Evolutionary conservation across 495 filamentous ascomycete species (phyloP).

Genomic region (Penicillium samsonianum): DNA sequence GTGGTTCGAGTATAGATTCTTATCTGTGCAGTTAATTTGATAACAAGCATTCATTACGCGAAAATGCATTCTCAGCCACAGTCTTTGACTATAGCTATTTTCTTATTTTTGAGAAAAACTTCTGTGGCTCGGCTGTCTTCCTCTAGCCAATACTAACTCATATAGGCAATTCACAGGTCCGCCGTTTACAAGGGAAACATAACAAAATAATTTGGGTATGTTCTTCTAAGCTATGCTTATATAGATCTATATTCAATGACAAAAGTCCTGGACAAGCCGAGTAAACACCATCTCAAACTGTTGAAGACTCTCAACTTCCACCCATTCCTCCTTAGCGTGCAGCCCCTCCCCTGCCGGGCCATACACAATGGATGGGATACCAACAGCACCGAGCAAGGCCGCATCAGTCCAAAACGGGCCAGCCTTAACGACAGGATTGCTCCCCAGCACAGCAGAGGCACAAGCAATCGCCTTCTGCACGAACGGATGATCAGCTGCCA

Average conservation of each 20-base stretch:
- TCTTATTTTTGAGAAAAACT: too few species aligned
- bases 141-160: too few species aligned
- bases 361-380: slow-evolving; percentile 45
- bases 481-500: slow-evolving; percentile 37
- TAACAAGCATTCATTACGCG: too few species aligned
- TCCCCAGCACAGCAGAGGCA: slow-evolving; percentile 21
- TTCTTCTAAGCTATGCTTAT: background rate
- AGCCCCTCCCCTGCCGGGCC: slow-evolving; percentile 44
- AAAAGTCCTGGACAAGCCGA: slow-evolving; percentile 32
- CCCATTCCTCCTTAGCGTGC: slow-evolving; percentile 50
- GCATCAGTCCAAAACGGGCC: slow-evolving; percentile 48
- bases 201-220: background rate
- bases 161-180: too few species aligned
- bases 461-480: slow-evolving; percentile 27
- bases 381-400: slow-evolving; percentile 39
- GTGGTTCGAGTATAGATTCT: too few species aligned
- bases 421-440: slow-evolving; percentile 20
- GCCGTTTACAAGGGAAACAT: background rate
- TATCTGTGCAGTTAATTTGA: too few species aligned
- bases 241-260: slow-evolving; percentile 20
- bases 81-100: too few species aligned
- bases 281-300: slow-evolving; percentile 28
- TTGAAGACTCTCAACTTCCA: slow-evolving; percentile 38
- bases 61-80: too few species aligned
- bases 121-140: too few species aligned